Evolutionary conservation across 1,284 basidiomycete species (phyloP).

Genomic region (Malassezia sympodialis): DNA sequence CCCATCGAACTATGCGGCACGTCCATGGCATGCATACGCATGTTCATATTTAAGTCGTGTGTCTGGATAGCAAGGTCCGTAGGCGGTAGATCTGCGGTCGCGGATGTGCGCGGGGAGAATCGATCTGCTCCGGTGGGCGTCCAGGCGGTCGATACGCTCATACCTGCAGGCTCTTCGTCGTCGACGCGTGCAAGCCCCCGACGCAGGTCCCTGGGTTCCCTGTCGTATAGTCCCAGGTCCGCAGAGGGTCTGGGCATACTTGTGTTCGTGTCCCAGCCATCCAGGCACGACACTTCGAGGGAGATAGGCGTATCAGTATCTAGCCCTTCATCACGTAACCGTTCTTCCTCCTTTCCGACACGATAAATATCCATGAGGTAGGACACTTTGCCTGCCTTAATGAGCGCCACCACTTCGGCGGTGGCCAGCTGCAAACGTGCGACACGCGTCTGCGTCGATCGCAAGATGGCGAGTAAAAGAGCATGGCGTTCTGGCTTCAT

Average conservation of each 20-base stretch:
- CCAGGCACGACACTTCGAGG: constrained; percentile 30
- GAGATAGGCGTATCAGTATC: constrained; percentile 26
- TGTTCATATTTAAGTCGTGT: background rate
- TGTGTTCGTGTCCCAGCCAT: constrained; percentile 26
- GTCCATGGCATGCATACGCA: background rate
- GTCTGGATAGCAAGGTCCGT: background rate
- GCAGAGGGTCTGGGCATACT: background rate
- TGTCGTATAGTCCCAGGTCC: background rate
- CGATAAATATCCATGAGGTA: constrained; percentile 53
- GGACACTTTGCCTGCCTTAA: constrained; percentile 50
- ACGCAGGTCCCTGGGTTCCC: background rate
- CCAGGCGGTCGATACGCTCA: background rate
- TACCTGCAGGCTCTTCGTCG: background rate
- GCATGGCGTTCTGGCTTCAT: constrained; percentile 50
- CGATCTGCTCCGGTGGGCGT: background rate
- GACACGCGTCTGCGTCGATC: constrained; percentile 48
- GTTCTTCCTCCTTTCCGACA: constrained; percentile 50
- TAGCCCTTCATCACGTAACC: constrained; percentile 23
- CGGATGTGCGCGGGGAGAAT: background rate
- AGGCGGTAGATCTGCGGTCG: background rate
- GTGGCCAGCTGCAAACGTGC: constrained; percentile 52
- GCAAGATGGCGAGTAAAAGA: constrained; percentile 51
- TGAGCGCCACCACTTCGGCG: constrained; percentile 51
- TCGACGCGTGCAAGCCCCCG: background rate
- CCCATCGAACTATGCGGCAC: background rate